Evolutionary conservation across 164 flowering plant genomes (phyloP), one percentile per base, ranked within the genome.

Genomic region (Aristolochia fimbriata): DNA sequence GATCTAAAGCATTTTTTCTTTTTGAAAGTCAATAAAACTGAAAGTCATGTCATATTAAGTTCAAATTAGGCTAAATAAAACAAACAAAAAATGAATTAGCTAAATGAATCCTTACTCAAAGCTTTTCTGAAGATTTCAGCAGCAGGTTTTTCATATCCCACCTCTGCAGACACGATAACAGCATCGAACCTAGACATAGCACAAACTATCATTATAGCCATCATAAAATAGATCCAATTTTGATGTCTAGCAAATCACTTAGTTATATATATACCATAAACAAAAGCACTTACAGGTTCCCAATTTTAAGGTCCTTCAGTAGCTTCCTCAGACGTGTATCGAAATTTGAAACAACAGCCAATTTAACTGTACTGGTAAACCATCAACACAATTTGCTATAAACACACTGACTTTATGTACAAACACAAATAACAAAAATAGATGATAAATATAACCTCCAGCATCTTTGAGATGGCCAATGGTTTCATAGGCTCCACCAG

Each of bases 271-370:
- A 37, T 10, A 3, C 43, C 43, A 37, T 37, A 37, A 15, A 49
- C 6, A 49, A 51, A 55, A 47, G 3, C 46, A 45, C 88, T 78
- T 71, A 92, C 98, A 89, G 70, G 68, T 89, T 77, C 56, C 81
- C 65, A 59, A 92, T 75, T 48, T 79, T 75, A 27, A 92, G 90
- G 65, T 89, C 96, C 79, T 81, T 81, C 78, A 89, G 69, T 41
- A 92, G 78, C 80, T 83, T 89, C 90, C 90, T 84, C 67, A 92
- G 68, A 21, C 97, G 96, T 55, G 81, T 80, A 70, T 93, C 98
- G 59, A 93, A 93, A 66, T 93, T 90, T 68, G 98, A 93, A 60
- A 93, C 91, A 67, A 93, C 98, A 24, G 92, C 98, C 74, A 89
- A 52, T 75, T 87, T 92, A 73, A 92, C 98, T 92, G 87, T 45